Evolutionary conservation across 2,329 filamentous ascomycete genomes (phyloP), one percentile per base, ranked within the genome.

Genomic region (Passalora sequoiae): DNA sequence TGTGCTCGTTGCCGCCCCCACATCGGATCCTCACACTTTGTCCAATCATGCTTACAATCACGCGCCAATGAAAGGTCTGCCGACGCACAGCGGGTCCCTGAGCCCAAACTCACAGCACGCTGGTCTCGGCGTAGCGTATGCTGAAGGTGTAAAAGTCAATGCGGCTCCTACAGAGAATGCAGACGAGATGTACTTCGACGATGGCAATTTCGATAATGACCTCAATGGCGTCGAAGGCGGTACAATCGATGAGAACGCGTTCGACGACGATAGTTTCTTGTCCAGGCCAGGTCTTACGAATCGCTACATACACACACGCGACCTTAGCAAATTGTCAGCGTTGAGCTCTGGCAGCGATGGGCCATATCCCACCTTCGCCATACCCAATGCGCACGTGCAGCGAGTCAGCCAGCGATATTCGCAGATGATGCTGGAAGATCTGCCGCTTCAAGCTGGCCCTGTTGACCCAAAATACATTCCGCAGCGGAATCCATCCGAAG

Each of bases 171-270:
- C 19, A 8, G 19, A 22, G 4, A 12, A 20, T 36, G 20, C 19
- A n/a, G 60, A 62, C 38, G 60, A 63, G 40, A 60, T 62, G 57
- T 66, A 66, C 40, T 66, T 63, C 25, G 61, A 65, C 31, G 63
- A 65, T 39, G 63, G 62, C 21, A 58, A 59, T 12, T 61, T 65
- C 27, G 59, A 59, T 27, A 40, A 55, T 19, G 60, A 62, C 30
- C 54, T 61, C 28, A 48, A 47, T 27, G 39, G 40, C 17, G 31
- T 47, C 8, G 40, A 43, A 8, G 28, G 40, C 15, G 35, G 38
- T 16, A 47, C 40, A 12, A 51, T 65, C 16, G 57, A 64, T 28
- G 70, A 53, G 66, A 12, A 54, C 56, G 19, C 68, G 64, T 6
- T 69, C 66, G 60, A 63, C 33, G 51, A 62, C 36, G 52, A 57